phyloP scores from a whole-genome alignment of 805 yeast genomes.

The Ogataea paradorogensis region DNA sequence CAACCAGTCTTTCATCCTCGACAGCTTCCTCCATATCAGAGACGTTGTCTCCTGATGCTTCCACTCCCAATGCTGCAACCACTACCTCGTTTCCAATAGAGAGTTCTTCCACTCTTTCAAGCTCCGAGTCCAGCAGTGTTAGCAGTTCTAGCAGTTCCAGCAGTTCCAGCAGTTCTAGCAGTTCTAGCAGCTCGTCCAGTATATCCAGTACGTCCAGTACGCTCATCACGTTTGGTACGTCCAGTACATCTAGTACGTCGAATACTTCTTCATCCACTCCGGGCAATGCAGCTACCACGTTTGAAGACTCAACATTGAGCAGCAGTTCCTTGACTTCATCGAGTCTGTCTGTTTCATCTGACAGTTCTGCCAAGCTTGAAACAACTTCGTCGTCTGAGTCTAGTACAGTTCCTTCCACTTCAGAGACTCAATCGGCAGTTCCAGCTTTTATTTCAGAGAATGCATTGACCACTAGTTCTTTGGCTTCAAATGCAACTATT shows the following conservation, averaged over 20 bases:
- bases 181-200: too few relatives aligned
- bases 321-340: neutral
- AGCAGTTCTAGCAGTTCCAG: too few relatives aligned
- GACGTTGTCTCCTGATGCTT: too few relatives aligned
- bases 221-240: too few relatives aligned
- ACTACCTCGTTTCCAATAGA: neutral
- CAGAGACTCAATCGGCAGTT: neutral
- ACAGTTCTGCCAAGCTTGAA: neutral
- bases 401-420: neutral
- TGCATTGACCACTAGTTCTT: neutral
- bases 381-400: neutral
- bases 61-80: neutral
- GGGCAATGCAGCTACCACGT: slow-evolving; percentile 16
- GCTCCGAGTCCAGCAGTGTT: too few relatives aligned
- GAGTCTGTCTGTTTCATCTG: neutral
- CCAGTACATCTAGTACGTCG: too few relatives aligned
- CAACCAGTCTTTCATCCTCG: too few relatives aligned
- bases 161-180: too few relatives aligned
- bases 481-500: neutral
- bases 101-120: too few relatives aligned
- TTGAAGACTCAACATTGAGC: slow-evolving; percentile 7
- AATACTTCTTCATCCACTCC: neutral
- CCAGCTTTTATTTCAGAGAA: neutral
- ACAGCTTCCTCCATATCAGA: too few relatives aligned
- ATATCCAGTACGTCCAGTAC: too few relatives aligned